phyloP scores from a whole-genome alignment of 768 basidiomycete species.

The Mycena belliarum region DNA sequence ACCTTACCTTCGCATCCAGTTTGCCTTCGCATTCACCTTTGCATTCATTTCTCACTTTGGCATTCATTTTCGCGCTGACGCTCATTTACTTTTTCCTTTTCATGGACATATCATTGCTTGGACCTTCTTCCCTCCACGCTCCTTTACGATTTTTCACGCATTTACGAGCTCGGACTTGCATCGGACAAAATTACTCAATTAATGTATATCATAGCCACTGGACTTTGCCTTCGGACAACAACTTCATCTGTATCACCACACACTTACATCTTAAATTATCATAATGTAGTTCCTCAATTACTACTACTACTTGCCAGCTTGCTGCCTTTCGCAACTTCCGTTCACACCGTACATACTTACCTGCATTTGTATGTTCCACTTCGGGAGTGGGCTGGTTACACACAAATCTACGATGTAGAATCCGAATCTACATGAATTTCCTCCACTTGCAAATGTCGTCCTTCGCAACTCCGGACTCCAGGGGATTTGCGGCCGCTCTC shows the following conservation, averaged over 20 bases:
- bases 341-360: constrained; percentile 3
- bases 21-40: too few relatives aligned
- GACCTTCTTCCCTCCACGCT: constrained; percentile 14
- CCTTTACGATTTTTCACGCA: constrained; percentile 21
- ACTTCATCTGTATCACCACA: constrained; percentile 9
- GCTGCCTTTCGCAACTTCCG: background rate
- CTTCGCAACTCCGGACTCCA: too few relatives aligned
- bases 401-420: background rate
- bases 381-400: constrained; percentile 2
- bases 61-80: background rate
- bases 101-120: constrained; percentile 1
- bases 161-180: constrained; percentile 16
- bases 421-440: constrained; percentile 2
- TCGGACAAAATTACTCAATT: constrained; percentile 9
- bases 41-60: too few relatives aligned
- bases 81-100: background rate
- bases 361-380: background rate
- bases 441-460: too few relatives aligned
- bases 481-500: too few relatives aligned
- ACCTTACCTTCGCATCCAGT: background rate
- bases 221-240: constrained; percentile 6
- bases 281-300: constrained; percentile 1
- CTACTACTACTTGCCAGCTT: constrained; percentile 5
- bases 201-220: constrained; percentile 17
- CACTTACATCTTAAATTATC: background rate